Evolutionary conservation across 2,329 filamentous ascomycete genomes (phyloP).

Genomic region (Orbilia ellipsospora): DNA sequence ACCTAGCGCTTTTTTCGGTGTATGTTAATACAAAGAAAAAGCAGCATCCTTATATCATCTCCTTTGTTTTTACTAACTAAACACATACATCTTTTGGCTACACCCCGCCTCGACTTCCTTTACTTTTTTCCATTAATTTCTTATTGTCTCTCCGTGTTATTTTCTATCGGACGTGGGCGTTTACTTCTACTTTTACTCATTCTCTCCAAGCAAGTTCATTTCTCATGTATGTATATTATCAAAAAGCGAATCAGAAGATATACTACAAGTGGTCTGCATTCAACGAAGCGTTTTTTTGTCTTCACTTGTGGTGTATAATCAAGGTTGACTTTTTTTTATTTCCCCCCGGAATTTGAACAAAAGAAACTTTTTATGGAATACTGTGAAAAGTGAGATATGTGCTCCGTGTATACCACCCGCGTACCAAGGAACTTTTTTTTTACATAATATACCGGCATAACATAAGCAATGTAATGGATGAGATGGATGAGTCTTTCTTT

Average conservation of each 20-base stretch:
- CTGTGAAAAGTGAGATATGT: too few species aligned
- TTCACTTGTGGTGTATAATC: too few species aligned
- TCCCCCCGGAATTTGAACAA: too few species aligned
- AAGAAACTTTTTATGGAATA: too few species aligned
- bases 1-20: not conserved
- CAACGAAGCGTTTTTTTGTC: too few species aligned
- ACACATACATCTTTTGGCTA: not conserved
- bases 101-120: conserved; percentile 8
- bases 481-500: conserved; percentile 10
- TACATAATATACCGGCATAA: not conserved
- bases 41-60: not conserved
- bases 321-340: too few species aligned
- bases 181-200: conserved; percentile 6
- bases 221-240: conserved; percentile 30
- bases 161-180: conserved; percentile 24
- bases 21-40: too few species aligned
- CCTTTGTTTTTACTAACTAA: not conserved
- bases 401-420: not conserved
- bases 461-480: not conserved
- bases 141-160: not conserved
- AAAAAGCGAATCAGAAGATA: conserved; percentile 26
- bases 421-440: too few species aligned
- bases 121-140: not conserved
- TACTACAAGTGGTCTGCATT: not conserved
- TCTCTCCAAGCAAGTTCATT: not conserved